Evolutionary conservation across 495 filamentous ascomycete genomes (phyloP), one percentile per base, ranked within the genome.

Genomic region (Mycothermus thermophilus): DNA sequence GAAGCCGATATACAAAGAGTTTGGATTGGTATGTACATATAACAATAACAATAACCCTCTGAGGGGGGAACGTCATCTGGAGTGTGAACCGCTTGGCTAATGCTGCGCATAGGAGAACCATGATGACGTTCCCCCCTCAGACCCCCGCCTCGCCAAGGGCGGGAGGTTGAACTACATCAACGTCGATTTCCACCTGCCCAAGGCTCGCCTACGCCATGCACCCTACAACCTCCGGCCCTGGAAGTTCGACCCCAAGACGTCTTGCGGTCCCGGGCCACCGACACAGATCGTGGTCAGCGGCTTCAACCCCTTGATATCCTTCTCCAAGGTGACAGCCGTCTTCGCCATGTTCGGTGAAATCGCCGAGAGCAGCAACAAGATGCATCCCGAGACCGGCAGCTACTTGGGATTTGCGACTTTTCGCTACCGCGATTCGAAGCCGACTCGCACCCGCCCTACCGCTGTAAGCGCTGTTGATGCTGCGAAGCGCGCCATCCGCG

Each of bases 391-490:
- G 25, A 95, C 83, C 11, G 92, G 90, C 8, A 92, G 80, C 39
- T 90, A 84, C 44, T 70, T 99, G 1, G 90, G 90, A 2, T 80
- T 99, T 46, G 92, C 84, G 34, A 80, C 80, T 12, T 79, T 99
- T 50, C 75, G 79, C 42, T 99, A 92, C 59, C 76, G 77, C 50
- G 88, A 95, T 43, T 72, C 68, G 14, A 64, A 59, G 37, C 67
- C 71, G 4, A 59, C 43, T 27, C 51, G 42, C 1, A 41, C 44
- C 13, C 57, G 66, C 52, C 49, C 72, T 55, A 30, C 70, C 8
- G 44, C 67, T 8, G 47, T 78, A 18, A 64, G 71, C n/a, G 90
- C 83, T 8, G 68, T 73, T 25, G 75, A 74, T 41, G 79, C 84
- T 18, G 92, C 92, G 1, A 78, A 72, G 50, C 71, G 71, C 30